These are phyloP conservation scores for Xylaria telfairii DNA, from an alignment of 495 filamentous ascomycete genomes.

Conservation along the genomic window DNA sequence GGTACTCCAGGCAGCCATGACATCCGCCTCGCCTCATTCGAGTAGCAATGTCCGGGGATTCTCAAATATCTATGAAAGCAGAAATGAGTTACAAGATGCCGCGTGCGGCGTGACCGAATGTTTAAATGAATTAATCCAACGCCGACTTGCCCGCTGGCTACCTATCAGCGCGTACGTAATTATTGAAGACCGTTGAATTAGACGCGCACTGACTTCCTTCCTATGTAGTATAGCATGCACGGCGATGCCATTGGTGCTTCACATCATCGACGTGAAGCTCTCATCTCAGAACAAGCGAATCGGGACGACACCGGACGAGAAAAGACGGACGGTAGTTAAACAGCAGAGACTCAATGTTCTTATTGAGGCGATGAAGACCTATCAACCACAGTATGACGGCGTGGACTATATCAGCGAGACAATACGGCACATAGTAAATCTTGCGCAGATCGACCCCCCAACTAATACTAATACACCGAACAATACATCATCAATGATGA, in stretches of 20 bases:
- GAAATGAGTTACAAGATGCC: constrained; percentile 42
- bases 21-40: constrained; percentile 35
- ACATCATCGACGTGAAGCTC: constrained; percentile 44
- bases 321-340: constrained; percentile 35
- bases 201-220: neutral
- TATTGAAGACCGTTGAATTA: neutral
- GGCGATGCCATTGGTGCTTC: constrained; percentile 40
- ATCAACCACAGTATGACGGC: constrained; percentile 44
- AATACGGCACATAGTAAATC: constrained; percentile 43
- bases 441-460: constrained; percentile 38
- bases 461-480: neutral
- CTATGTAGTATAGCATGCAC: constrained; percentile 38
- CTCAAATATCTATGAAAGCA: constrained; percentile 42
- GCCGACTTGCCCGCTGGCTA: constrained; percentile 39
- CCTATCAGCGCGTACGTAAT: constrained; percentile 43
- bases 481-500: constrained; percentile 20
- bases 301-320: constrained; percentile 17
- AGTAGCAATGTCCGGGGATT: constrained; percentile 33
- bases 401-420: constrained; percentile 44
- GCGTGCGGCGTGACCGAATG: constrained; percentile 44
- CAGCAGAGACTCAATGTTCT: constrained; percentile 46
- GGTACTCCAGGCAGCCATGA: constrained; percentile 37
- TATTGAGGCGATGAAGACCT: constrained; percentile 46
- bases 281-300: constrained; percentile 37
- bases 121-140: constrained; percentile 41